phyloP scores from a whole-genome alignment of 768 basidiomycete species.

The Lentinus brumalis region DNA sequence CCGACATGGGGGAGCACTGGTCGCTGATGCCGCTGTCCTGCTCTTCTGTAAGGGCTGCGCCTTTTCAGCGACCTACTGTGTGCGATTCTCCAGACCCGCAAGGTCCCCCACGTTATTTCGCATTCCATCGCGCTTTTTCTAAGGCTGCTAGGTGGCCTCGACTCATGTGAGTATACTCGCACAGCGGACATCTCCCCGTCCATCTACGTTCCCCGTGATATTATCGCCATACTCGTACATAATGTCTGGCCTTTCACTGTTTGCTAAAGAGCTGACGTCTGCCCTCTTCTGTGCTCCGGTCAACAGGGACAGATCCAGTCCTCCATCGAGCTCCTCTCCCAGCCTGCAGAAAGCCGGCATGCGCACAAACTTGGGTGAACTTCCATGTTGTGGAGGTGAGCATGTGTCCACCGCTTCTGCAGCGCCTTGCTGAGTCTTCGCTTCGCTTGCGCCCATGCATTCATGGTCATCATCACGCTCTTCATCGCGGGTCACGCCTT shows the following conservation, averaged over 20 bases:
- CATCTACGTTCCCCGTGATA: background rate
- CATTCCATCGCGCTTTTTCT: constrained; percentile 45
- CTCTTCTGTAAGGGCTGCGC: background rate
- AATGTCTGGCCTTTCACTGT: background rate
- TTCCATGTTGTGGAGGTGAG: constrained; percentile 28
- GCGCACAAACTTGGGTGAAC: constrained; percentile 29
- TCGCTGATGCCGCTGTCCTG: background rate
- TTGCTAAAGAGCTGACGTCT: background rate
- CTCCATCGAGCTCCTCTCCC: constrained; percentile 32
- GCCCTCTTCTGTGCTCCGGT: background rate
- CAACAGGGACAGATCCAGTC: background rate
- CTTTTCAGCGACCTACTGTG: background rate
- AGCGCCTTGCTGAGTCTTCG: too few relatives aligned
- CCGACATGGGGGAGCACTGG: background rate
- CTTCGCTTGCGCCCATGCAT: too few relatives aligned
- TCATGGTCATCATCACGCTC: too few relatives aligned
- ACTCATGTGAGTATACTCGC: constrained; percentile 25
- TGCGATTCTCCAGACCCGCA: constrained; percentile 26
- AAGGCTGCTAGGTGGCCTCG: constrained; percentile 42
- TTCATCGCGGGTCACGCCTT: too few relatives aligned
- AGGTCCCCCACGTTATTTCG: constrained; percentile 33
- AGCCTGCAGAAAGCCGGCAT: constrained; percentile 33
- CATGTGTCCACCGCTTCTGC: background rate
- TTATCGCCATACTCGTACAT: background rate
- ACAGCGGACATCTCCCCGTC: background rate